Percentiles rank a stretch among this genome's conserved stretches.
Evolutionary conservation across 2,329 filamentous ascomycete species (phyloP).

Genomic region (Plectosphaerella plurivora): DNA sequence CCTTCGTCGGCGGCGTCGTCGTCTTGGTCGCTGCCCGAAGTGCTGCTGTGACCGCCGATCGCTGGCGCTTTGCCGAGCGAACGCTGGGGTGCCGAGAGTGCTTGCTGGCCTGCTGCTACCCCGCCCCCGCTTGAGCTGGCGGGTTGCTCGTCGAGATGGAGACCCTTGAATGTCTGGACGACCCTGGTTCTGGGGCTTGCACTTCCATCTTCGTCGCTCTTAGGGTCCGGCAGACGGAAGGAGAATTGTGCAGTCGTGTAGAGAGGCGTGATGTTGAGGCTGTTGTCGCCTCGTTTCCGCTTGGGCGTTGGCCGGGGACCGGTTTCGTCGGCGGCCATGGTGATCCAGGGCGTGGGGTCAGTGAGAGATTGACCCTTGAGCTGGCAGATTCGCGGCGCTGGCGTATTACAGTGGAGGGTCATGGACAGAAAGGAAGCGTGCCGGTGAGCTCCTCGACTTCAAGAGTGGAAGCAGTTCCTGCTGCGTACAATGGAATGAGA

Average conservation of each 20-base stretch:
- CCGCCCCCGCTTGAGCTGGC: slow-evolving; percentile 33
- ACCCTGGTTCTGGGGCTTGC: slow-evolving; percentile 50
- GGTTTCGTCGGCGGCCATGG: background rate
- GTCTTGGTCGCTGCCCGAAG: background rate
- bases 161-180: slow-evolving; percentile 45
- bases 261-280: slow-evolving; percentile 23
- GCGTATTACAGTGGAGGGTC: background rate
- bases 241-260: slow-evolving; percentile 31
- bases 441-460: too few relatives aligned
- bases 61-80: slow-evolving; percentile 3
- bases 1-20: slow-evolving; percentile 20
- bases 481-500: too few relatives aligned
- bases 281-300: slow-evolving; percentile 38
- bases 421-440: background rate
- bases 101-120: slow-evolving; percentile 19
- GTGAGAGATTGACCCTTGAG: background rate
- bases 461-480: too few relatives aligned
- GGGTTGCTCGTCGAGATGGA: slow-evolving; percentile 1
- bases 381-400: background rate
- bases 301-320: slow-evolving; percentile 32
- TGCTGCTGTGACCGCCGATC: background rate
- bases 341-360: background rate
- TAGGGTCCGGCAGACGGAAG: slow-evolving; percentile 32
- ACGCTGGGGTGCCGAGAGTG: background rate
- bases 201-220: slow-evolving; percentile 38